Evolutionary conservation across 202 grass and related monocot genomes (phyloP).

Genomic region (Dendrocalamus latiflorus): DNA sequence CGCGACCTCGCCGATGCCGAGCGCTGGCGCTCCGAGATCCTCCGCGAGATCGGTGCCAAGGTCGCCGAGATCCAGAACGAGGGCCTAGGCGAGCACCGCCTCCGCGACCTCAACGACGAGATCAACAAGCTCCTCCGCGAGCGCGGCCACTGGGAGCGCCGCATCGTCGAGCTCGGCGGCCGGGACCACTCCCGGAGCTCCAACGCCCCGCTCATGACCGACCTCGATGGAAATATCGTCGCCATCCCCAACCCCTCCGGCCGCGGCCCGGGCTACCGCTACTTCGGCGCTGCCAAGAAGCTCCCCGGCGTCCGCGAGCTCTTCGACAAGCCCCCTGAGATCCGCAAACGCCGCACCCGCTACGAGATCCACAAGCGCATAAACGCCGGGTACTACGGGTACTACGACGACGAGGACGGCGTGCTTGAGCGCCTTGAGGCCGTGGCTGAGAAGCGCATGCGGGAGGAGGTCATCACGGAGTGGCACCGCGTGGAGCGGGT

Average conservation of each 20-base stretch:
- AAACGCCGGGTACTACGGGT: constrained; percentile 83
- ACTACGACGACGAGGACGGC: constrained; percentile 90
- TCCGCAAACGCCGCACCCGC: constrained; percentile 67
- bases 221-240: constrained; percentile 94
- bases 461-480: constrained; percentile 44
- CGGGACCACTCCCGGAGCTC: constrained; percentile 67
- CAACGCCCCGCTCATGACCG: constrained; percentile 71
- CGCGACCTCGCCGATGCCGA: constrained; percentile 90
- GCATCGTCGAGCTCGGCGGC: constrained; percentile 82
- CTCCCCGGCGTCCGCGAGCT: constrained; percentile 88
- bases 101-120: constrained; percentile 98
- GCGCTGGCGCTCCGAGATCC: constrained; percentile 91
- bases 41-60: constrained; percentile 91
- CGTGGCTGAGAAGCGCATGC: constrained; percentile 56
- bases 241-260: constrained; percentile 86
- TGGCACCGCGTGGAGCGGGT: constrained; percentile 69
- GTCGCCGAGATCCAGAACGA: constrained; percentile 97
- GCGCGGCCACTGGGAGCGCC: constrained; percentile 84
- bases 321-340: constrained; percentile 88
- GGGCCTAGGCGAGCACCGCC: constrained; percentile 92
- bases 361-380: constrained; percentile 97
- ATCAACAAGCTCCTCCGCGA: constrained; percentile 98
- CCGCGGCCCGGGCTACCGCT: constrained; percentile 87
- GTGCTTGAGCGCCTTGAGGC: constrained; percentile 83
- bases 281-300: constrained; percentile 96